These are phyloP conservation scores for Venturia nashicola DNA, from an alignment of 2,329 filamentous ascomycete genomes.

Conservation along the genomic window DNA sequence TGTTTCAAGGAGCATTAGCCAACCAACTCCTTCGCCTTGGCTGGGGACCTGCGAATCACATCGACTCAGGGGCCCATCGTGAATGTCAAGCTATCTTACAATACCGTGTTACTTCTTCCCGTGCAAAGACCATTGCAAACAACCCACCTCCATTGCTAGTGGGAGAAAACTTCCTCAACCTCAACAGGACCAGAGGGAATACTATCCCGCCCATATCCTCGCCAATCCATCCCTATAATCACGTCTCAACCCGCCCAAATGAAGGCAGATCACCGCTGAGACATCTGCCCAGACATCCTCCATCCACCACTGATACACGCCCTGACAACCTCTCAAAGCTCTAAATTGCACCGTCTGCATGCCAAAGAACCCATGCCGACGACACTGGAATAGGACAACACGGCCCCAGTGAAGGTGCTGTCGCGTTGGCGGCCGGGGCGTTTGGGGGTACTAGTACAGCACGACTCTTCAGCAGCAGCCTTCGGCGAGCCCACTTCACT, in stretches of 20 bases:
- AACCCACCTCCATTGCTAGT: neutral
- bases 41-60: neutral
- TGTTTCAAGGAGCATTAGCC: too few species aligned
- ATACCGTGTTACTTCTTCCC: neutral
- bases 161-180: neutral
- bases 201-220: neutral
- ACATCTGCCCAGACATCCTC: neutral
- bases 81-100: neutral
- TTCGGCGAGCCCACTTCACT: neutral
- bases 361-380: neutral
- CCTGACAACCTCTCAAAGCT: neutral
- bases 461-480: neutral
- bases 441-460: neutral
- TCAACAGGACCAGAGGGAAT: neutral
- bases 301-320: neutral
- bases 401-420: neutral
- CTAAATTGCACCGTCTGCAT: neutral
- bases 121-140: neutral
- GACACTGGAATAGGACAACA: neutral
- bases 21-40: too few species aligned
- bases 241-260: neutral
- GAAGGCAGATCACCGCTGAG: neutral
- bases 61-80: too few species aligned
- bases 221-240: neutral
- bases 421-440: neutral